A percentile compares a stretch with the other conserved stretches of the same genome.
Evolutionary conservation across 2,329 filamentous ascomycete species (phyloP).

Genomic region (Bipolaris oryzae): DNA sequence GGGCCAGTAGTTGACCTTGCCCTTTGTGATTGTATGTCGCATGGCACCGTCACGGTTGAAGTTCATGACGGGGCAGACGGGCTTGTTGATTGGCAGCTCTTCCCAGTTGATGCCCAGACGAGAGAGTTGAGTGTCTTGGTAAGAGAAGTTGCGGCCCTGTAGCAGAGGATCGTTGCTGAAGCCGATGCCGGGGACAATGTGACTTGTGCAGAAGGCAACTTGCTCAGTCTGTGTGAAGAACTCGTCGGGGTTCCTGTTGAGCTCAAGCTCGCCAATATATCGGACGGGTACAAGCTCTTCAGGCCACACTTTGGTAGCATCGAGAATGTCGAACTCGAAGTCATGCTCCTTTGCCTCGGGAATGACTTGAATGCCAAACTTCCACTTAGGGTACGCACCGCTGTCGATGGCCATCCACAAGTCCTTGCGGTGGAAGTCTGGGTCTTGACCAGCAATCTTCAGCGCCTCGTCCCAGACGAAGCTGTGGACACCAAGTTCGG

Average conservation of each 20-base stretch:
- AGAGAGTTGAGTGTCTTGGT: conserved; percentile 71
- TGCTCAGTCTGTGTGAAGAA: conserved; percentile 85
- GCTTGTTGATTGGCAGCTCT: conserved; percentile 77
- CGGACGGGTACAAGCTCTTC: conserved; percentile 76
- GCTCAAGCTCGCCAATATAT: conserved; percentile 78
- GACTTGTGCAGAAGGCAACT: conserved; percentile 79
- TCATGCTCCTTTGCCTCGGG: conserved; percentile 73
- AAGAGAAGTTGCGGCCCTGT: conserved; percentile 74
- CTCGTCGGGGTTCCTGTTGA: conserved; percentile 81
- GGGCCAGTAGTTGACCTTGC: conserved; percentile 79
- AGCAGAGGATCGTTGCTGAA: conserved; percentile 76
- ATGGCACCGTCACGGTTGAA: conserved; percentile 76
- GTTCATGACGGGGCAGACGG: conserved; percentile 76
- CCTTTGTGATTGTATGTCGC: conserved; percentile 74
- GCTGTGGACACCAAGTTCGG: conserved; percentile 75
- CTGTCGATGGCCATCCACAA: conserved; percentile 74
- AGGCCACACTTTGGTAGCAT: conserved; percentile 86
- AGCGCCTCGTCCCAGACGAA: conserved; percentile 81
- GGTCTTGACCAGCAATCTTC: conserved; percentile 68
- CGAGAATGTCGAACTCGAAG: conserved; percentile 85
- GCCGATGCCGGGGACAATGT: conserved; percentile 78
- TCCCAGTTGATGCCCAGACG: conserved; percentile 77
- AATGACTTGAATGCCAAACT: conserved; percentile 80
- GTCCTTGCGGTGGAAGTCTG: conserved; percentile 82
- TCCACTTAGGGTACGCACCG: conserved; percentile 76